These are phyloP conservation scores for Macrolepiota fuliginosa DNA, from an alignment of 768 basidiomycete species.

Conservation along the genomic window DNA sequence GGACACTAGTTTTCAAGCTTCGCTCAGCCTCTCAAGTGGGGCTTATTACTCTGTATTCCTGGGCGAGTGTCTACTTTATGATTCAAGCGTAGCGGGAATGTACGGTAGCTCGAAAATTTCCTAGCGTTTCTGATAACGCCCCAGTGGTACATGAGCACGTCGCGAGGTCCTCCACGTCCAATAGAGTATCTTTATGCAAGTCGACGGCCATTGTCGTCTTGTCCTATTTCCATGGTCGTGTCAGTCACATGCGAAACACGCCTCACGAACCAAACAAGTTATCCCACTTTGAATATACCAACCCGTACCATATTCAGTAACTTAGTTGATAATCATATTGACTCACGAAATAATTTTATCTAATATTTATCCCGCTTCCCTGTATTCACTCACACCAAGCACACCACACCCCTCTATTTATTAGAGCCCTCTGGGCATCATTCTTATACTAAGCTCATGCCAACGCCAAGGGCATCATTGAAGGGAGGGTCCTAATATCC, in stretches of 20 bases:
- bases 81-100: slow-evolving; percentile 22
- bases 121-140: slow-evolving; percentile 76
- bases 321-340: too few relatives aligned
- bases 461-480: too few relatives aligned
- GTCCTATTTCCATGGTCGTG: slow-evolving; percentile 48
- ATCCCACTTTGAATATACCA: too few relatives aligned
- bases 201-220: slow-evolving; percentile 94
- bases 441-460: too few relatives aligned
- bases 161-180: slow-evolving; percentile 81
- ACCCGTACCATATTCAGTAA: too few relatives aligned
- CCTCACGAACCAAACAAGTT: too few relatives aligned
- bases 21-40: slow-evolving; percentile 94
- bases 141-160: slow-evolving; percentile 85
- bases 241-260: neutral
- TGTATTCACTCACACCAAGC: too few relatives aligned
- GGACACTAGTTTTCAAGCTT: slow-evolving; percentile 89
- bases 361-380: too few relatives aligned
- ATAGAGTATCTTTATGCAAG: slow-evolving; percentile 80
- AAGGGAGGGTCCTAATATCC: too few relatives aligned
- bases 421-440: too few relatives aligned
- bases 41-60: slow-evolving; percentile 70
- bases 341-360: too few relatives aligned
- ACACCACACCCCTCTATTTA: too few relatives aligned
- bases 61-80: neutral
- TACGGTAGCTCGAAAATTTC: slow-evolving; percentile 82